Evolutionary conservation across 2,329 filamentous ascomycete genomes (phyloP).

Genomic region (Aspergillus sergii): DNA sequence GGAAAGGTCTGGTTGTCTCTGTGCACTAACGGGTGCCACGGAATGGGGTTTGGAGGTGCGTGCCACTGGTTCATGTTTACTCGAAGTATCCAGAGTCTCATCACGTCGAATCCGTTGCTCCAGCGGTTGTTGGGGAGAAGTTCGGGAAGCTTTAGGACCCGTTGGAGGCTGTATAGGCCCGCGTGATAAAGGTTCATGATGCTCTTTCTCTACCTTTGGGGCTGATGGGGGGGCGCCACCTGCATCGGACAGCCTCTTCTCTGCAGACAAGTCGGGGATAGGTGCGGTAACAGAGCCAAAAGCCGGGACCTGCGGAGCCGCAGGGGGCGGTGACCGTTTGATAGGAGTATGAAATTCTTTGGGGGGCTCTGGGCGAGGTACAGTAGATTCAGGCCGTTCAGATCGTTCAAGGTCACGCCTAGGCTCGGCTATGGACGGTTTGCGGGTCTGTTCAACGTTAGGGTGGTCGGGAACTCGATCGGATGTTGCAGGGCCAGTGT

Average conservation of each 20-base stretch:
- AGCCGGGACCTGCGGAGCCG: conserved; percentile 46
- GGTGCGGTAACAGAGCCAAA: conserved; percentile 43
- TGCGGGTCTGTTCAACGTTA: conserved; percentile 28
- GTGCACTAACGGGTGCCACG: conserved; percentile 17
- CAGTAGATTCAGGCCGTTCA: conserved; percentile 30
- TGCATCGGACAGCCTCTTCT: conserved; percentile 24
- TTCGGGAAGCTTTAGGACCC: conserved; percentile 47
- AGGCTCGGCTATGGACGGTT: conserved; percentile 27
- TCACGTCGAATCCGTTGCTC: conserved; percentile 31
- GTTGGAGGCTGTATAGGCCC: conserved; percentile 43
- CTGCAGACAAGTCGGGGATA: conserved; percentile 23
- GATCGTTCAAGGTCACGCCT: conserved; percentile 36
- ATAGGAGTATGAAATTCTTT: conserved; percentile 29
- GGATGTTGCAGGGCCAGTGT: conserved; percentile 16
- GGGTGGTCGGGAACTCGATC: conserved; percentile 31
- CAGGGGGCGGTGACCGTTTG: conserved; percentile 41
- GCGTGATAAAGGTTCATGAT: conserved; percentile 21
- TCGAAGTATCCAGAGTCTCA: conserved; percentile 24
- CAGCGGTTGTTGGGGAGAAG: conserved; percentile 24
- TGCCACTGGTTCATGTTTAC: conserved; percentile 29
- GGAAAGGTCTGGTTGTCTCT: conserved; percentile 33
- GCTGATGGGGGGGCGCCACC: conserved; percentile 8
- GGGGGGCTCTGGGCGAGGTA: conserved; percentile 28
- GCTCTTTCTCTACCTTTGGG: conserved; percentile 27
- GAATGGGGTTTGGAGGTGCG: conserved; percentile 27